These are phyloP conservation scores for Castanospermum australe DNA, from an alignment of 306 rosid species.

Conservation along the genomic window DNA sequence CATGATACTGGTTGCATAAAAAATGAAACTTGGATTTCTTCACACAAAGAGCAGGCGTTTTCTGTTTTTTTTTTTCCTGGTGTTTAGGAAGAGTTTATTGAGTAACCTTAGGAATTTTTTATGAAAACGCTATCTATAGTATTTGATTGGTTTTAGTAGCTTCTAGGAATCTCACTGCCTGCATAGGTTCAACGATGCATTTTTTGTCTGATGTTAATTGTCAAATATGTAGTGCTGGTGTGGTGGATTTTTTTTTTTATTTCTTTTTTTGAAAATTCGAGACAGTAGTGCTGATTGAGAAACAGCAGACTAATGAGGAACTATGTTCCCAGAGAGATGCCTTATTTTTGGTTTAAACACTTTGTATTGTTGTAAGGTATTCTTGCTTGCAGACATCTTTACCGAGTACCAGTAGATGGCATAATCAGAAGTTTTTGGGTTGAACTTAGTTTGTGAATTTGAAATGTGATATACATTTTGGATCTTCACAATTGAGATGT, in stretches of 20 bases:
- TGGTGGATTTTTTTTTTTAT: neutral
- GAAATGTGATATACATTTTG: neutral
- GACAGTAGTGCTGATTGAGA: neutral
- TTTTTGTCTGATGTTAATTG: neutral
- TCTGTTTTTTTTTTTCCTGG: neutral
- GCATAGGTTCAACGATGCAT: neutral
- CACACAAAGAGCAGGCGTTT: neutral
- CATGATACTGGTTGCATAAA: neutral
- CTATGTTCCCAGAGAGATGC: neutral
- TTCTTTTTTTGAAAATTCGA: neutral
- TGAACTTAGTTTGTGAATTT: constrained; percentile 3
- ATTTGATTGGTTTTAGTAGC: neutral
- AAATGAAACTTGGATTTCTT: constrained; percentile 2
- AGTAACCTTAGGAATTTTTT: neutral
- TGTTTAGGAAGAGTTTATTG: neutral
- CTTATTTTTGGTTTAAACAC: neutral
- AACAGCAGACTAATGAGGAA: neutral
- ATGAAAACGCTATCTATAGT: neutral
- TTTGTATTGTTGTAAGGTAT: neutral
- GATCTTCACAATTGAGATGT: neutral
- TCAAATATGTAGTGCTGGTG: neutral
- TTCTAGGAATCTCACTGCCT: neutral
- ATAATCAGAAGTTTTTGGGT: neutral
- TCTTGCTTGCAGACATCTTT: neutral
- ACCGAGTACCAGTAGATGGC: neutral